Evolutionary conservation across 176 grass and related monocot genomes (phyloP).

Genomic region (Tillandsia leiboldiana): DNA sequence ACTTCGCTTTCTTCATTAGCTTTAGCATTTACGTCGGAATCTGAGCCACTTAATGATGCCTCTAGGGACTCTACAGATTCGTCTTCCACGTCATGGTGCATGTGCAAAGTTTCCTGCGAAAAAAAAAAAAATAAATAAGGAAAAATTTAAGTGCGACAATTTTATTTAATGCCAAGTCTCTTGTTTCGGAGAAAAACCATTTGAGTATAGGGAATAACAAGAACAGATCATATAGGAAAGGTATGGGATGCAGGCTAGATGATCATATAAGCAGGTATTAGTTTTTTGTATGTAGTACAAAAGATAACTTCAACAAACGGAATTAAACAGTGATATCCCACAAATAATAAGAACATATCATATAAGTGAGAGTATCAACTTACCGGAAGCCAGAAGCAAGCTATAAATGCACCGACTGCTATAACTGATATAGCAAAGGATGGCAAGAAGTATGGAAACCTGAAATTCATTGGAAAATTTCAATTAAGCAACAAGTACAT

Average conservation of each 20-base stretch:
- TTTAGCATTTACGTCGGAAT: slow-evolving; percentile 18
- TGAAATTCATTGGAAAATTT: slow-evolving; percentile 18
- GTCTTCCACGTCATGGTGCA: slow-evolving; percentile 37
- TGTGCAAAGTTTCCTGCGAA: slow-evolving; percentile 61
- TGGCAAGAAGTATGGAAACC: slow-evolving; percentile 71
- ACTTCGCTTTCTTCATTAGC: slow-evolving; percentile 8
- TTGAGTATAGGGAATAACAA: no score
- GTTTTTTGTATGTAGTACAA: no score
- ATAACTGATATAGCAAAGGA: slow-evolving; percentile 51
- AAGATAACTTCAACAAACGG: not conserved
- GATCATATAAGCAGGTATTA: no score
- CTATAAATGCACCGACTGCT: slow-evolving; percentile 41
- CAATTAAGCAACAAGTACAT: not conserved
- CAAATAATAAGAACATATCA: not conserved
- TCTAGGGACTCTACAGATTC: slow-evolving; percentile 33
- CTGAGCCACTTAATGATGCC: slow-evolving; percentile 20
- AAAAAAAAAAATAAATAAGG: not conserved
- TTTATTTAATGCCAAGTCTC: not conserved
- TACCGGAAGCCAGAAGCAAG: slow-evolving; percentile 70
- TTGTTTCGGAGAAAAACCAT: not conserved
- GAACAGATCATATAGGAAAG: no score
- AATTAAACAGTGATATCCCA: not conserved
- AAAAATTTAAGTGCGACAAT: not conserved
- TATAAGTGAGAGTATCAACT: not conserved
- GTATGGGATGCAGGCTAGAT: no score